These are phyloP conservation scores for Phytopythium cucurbitacearum DNA, from an alignment of 352 stramenopile genomes.

Conservation along the genomic window DNA sequence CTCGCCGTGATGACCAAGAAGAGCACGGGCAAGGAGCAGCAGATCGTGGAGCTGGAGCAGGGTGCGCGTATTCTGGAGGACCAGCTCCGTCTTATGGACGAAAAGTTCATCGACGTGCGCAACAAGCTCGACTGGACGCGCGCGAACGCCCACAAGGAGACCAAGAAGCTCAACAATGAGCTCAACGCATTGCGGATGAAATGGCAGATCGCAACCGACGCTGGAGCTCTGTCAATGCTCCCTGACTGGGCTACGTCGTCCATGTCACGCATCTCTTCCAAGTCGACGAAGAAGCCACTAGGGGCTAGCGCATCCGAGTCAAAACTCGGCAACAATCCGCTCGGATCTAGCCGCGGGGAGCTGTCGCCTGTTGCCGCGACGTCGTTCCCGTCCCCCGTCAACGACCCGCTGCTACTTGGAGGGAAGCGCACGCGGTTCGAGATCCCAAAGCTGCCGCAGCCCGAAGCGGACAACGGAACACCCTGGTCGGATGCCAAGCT, in stretches of 20 bases:
- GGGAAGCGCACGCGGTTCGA: conserved; percentile 37
- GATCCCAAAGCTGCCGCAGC: conserved; percentile 74
- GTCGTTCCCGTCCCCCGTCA: conserved; percentile 11
- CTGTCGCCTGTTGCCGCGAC: conserved; percentile 9
- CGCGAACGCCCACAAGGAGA: conserved; percentile 80
- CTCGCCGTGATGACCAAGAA: conserved; percentile 71
- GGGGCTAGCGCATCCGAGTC: conserved; percentile 50
- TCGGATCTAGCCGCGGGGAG: neutral
- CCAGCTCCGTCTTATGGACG: conserved; percentile 95
- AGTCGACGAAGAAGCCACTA: conserved; percentile 39
- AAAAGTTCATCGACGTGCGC: conserved; percentile 96
- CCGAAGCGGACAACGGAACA: conserved; percentile 46
- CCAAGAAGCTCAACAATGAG: conserved; percentile 62
- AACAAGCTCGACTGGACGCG: conserved; percentile 95
- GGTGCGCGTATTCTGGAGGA: conserved; percentile 93
- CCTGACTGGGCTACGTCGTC: conserved; percentile 37
- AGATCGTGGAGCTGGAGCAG: conserved; percentile 90
- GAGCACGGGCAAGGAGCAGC: conserved; percentile 73
- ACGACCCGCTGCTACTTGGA: conserved; percentile 24
- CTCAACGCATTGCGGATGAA: conserved; percentile 65
- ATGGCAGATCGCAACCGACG: conserved; percentile 68
- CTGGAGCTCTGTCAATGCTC: conserved; percentile 31
- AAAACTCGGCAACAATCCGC: conserved; percentile 22
- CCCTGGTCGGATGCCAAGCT: conserved; percentile 78
- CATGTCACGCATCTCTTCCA: conserved; percentile 11